Base-by-base conservation (phyloP, 768 basidiomycete genomes). In the Lactarius psammicola region DNA sequence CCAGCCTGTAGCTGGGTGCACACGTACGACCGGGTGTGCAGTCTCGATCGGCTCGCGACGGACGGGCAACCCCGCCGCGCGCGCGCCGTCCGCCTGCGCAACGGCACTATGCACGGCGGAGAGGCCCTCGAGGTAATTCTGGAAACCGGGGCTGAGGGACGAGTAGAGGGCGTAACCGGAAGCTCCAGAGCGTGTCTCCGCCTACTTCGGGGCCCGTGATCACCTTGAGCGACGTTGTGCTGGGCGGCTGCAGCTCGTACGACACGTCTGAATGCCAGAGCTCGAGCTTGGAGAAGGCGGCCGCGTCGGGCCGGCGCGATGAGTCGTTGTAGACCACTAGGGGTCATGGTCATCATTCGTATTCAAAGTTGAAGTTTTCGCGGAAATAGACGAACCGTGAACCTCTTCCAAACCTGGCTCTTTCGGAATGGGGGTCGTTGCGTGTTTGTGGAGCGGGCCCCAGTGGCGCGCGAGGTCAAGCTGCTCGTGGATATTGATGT, bases 191-290 rank as follows among this genome's bases (percentile, higher is more conserved):
- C 20, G 69, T 68, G 57, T 67, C 68, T n/a, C 62, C 62, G 23
- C 91, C 91, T 42, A 81, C 78, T 65, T 86, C 85, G 0, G 89
- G 91, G 4, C 82, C 81, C 20, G 87, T 85, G 73, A 91, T 80
- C 56, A 93, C 74, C 71, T 90, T 88, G 40, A 95, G 80, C 10
- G 90, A 91, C 15, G 92, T 93, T 36, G 85, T 80, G 70, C 88
- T 82, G 1, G 92, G 92, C n/a, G 89, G 90, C 71, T 91, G 90
- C 17, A 88, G 71, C 75, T 95, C 92, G 76, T 92, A 94, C 5
- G 88, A 84, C 7, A 87, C 90, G 74, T 94, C 93, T 2, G 87
- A 85, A 76, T 93, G 91, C 87, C 88, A 92, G 23, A 94, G 81
- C 69, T 92, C 92, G 17, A 86, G 69, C 73, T 88, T 87, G 15